Evolutionary conservation across 2,329 filamentous ascomycete species (phyloP).

Genomic region (Diaporthe citrichinensis): DNA sequence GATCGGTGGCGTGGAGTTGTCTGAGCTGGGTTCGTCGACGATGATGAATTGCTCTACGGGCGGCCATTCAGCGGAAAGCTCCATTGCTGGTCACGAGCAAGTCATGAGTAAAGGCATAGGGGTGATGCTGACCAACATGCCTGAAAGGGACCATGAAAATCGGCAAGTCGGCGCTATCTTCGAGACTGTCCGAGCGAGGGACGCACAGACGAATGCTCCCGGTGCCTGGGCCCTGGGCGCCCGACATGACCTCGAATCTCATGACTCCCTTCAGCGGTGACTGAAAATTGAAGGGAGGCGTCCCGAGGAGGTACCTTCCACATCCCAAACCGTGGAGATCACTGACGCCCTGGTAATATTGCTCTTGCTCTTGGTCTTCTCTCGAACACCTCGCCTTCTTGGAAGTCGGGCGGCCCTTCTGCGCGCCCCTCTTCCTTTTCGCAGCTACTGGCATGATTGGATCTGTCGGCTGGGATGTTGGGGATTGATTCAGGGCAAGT

Average conservation of each 20-base stretch:
- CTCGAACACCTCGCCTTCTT: neutral
- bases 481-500: neutral
- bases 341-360: neutral
- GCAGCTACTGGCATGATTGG: neutral
- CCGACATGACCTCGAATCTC: neutral
- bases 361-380: neutral
- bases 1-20: rapidly evolving
- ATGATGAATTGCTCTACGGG: neutral
- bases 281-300: neutral
- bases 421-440: neutral
- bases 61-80: neutral
- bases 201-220: neutral
- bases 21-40: neutral
- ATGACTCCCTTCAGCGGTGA: neutral
- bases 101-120: neutral
- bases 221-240: neutral
- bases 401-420: too few species aligned
- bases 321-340: neutral
- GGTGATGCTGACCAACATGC: neutral
- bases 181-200: neutral
- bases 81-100: neutral
- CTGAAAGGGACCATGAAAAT: neutral
- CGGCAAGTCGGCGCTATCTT: neutral
- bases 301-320: neutral
- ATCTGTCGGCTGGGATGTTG: neutral